Conservation (phyloP, 345 rosid species). For the Reutealis trisperma region DNA sequence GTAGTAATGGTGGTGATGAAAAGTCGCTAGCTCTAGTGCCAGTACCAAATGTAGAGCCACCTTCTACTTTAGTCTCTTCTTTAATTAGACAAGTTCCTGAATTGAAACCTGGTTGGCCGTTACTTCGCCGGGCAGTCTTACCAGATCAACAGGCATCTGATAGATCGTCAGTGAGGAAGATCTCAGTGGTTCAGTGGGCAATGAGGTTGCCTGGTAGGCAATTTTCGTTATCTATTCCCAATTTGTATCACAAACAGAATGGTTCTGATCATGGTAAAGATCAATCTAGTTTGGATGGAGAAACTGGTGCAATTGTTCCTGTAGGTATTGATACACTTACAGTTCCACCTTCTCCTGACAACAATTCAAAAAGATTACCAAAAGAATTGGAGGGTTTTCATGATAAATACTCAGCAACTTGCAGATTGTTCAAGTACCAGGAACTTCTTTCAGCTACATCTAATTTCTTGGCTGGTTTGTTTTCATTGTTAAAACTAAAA, state of each 20-base stretch:
- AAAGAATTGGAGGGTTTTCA: slow-evolving; percentile 34
- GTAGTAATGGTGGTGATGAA: slow-evolving; percentile 32
- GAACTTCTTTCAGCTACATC: slow-evolving; percentile 71
- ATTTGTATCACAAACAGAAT: slow-evolving; percentile 8
- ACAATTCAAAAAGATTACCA: slow-evolving; percentile 24
- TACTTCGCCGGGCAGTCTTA: slow-evolving; percentile 51
- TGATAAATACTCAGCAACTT: slow-evolving; percentile 33
- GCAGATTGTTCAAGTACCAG: slow-evolving; percentile 31
- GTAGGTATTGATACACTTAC: slow-evolving; percentile 34
- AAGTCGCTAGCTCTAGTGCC: slow-evolving; percentile 61
- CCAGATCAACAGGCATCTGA: slow-evolving; percentile 33
- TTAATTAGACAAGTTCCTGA: slow-evolving; percentile 54
- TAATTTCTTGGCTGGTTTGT: slow-evolving; percentile 66
- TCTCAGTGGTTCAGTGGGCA: slow-evolving; percentile 40
- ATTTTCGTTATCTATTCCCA: slow-evolving; percentile 10
- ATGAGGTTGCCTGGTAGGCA: slow-evolving; percentile 33
- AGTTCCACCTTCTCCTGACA: slow-evolving; percentile 34
- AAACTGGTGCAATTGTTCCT: slow-evolving; percentile 54
- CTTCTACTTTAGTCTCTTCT: slow-evolving; percentile 43
- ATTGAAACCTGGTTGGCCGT: slow-evolving; percentile 82
- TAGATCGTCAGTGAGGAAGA: slow-evolving; percentile 47
- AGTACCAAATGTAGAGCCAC: slow-evolving; percentile 37
- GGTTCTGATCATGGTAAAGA: not conserved
- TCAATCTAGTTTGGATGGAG: slow-evolving; percentile 16
- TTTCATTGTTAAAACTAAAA: not conserved